Evolutionary conservation across 2,329 filamentous ascomycete genomes (phyloP), one percentile per base, ranked within the genome.

Genomic region (Calonectria pteridis): DNA sequence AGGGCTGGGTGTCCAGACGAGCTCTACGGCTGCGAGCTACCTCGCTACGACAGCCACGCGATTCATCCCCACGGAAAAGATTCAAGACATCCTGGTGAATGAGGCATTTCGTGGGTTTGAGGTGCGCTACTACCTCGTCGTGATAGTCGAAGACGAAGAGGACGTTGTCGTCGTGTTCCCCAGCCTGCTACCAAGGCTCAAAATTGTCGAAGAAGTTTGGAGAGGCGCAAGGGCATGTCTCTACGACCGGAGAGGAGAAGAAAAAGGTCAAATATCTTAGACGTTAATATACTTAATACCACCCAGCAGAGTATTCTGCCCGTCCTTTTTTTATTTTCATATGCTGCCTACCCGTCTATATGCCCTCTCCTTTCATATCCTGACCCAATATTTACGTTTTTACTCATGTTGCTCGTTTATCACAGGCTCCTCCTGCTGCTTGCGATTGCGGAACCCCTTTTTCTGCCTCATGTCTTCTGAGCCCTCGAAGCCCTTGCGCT

Each of bases 81-180:
- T 99, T 72, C 94, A 94, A 82, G 97, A 99, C 83, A 93, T 99
- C 71, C 91, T 98, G 68, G 94, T 99, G 65, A 95, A 98, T 83
- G 97, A 99, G 87, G 97, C 96, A 4, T 98, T 98, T 84, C 92
- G 91, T 71, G 96, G 96, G 0, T 98, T 98, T 81, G 95, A 96
- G 85, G 95, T 98, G 43, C 88, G 93, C 50, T 98, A 96, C 82
- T 98, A 98, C 82, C 87, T 99, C 11, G 92, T 95, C 6, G 94
- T 98, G 35, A 93, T 98, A 67, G 95, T 98, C 23, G 94, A 97
- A 78, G 95, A 93, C 2, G 96, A 98, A 85, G 91, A 93, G 68
- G 93, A 97, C 77, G 90, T 98, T 6, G 94, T 98, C 0, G 96
- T 99, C n/a, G 95, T 98, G 4, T 99, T 99, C 83, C 96, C 96